Conservation (phyloP, 768 basidiomycete genomes). For the Phaeotremella skinneri region DNA sequence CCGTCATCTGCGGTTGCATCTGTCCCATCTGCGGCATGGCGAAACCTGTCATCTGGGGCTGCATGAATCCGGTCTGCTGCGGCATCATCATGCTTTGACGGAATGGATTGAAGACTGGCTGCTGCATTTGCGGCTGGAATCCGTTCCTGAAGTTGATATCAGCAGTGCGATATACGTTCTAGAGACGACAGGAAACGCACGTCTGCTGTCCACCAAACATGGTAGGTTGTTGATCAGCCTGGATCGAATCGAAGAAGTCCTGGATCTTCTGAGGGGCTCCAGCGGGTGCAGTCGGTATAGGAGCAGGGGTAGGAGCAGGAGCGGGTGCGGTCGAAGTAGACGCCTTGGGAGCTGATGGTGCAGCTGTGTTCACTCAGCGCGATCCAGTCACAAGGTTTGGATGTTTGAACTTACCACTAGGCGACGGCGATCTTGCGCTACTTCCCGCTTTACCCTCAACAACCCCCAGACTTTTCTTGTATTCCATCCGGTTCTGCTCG, state of each 20-base stretch:
- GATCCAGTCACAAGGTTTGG: not conserved
- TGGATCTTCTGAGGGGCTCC: slow-evolving; percentile 57
- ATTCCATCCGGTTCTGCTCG: slow-evolving; percentile 89
- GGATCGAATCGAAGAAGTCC: slow-evolving; percentile 89
- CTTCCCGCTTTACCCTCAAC: slow-evolving; percentile 55
- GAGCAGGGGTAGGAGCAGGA: slow-evolving; percentile 12
- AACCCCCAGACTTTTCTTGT: slow-evolving; percentile 73
- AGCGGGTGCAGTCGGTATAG: slow-evolving; percentile 44
- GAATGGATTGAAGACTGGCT: slow-evolving; percentile 74
- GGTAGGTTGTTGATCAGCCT: slow-evolving; percentile 62
- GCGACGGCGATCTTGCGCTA: slow-evolving; percentile 22
- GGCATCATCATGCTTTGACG: slow-evolving; percentile 58
- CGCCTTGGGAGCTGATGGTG: slow-evolving; percentile 27
- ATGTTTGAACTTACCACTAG: slow-evolving; percentile 18
- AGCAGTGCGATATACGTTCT: too few species aligned
- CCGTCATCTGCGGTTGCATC: slow-evolving; percentile 41
- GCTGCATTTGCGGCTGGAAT: slow-evolving; percentile 31
- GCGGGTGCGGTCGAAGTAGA: slow-evolving; percentile 34
- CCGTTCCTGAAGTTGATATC: slow-evolving; percentile 12
- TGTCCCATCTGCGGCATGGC: slow-evolving; percentile 52
- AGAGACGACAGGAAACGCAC: slow-evolving; percentile 31
- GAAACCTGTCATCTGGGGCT: slow-evolving; percentile 50
- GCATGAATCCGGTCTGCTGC: slow-evolving; percentile 46
- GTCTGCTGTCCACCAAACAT: slow-evolving; percentile 41
- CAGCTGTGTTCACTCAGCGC: slow-evolving; percentile 3